Percentiles rank a stretch among this genome's conserved stretches.
Evolutionary conservation across 2,329 filamentous ascomycete genomes (phyloP).

Genomic region (Alternaria ventricosa): DNA sequence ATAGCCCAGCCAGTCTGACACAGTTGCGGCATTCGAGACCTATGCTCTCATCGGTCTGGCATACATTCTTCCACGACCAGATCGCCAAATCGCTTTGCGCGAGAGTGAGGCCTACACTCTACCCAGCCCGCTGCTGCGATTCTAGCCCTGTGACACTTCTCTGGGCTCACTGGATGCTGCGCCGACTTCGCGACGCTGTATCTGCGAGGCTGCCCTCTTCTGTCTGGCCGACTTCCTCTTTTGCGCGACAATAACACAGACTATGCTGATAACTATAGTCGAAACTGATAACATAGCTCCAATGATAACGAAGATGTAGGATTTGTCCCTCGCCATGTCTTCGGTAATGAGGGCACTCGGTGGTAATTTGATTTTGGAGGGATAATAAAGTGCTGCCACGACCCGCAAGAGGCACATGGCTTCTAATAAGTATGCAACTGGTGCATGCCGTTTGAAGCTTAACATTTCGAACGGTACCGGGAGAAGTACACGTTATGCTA

Average conservation of each 20-base stretch:
- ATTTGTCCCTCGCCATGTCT: slow-evolving; percentile 1
- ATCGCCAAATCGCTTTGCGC: background rate
- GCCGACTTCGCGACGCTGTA: background rate
- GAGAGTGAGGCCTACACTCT: background rate
- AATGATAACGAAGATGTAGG: background rate
- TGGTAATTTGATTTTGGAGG: background rate
- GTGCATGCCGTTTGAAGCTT: background rate
- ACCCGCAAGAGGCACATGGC: background rate
- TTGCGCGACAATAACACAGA: background rate
- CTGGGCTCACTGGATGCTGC: background rate
- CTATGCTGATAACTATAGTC: background rate
- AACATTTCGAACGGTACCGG: background rate
- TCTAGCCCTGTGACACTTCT: background rate
- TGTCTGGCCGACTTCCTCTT: background rate
- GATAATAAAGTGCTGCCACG: background rate
- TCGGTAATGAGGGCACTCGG: background rate
- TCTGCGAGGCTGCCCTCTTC: background rate
- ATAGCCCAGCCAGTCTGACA: background rate
- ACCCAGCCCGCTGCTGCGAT: background rate
- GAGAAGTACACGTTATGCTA: background rate
- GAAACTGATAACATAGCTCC: background rate
- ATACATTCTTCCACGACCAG: background rate
- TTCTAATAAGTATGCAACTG: background rate
- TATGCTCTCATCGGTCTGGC: background rate
- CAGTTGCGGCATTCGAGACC: background rate